A percentile compares a stretch with the other conserved stretches of the same genome.
These are phyloP conservation scores for Penicillium desertorum DNA, from an alignment of 495 filamentous ascomycete genomes.

Conservation along the genomic window DNA sequence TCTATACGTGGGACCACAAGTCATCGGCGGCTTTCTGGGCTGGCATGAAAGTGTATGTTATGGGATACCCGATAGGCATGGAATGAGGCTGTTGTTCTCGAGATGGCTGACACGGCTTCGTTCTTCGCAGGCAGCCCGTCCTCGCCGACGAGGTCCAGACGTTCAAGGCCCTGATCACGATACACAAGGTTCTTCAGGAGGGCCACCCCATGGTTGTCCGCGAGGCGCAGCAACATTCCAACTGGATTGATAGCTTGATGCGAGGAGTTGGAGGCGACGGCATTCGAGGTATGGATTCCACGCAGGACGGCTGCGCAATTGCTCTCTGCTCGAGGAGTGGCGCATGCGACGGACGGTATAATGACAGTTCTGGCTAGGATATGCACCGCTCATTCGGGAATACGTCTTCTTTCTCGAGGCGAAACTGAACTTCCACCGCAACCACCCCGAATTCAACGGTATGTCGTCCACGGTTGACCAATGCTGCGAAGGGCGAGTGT, in stretches of 20 bases:
- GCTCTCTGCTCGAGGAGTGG: not conserved
- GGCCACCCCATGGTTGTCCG: constrained; percentile 84
- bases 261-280: constrained; percentile 83
- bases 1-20: constrained; percentile 99
- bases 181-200: constrained; percentile 96
- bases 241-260: constrained; percentile 91
- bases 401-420: constrained; percentile 93
- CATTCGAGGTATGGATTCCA: constrained; percentile 59
- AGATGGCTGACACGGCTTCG: constrained; percentile 9
- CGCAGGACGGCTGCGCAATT: not conserved
- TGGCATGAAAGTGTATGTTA: constrained; percentile 91
- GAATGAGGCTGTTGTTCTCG: not conserved
- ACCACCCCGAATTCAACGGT: constrained; percentile 98
- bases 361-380: constrained; percentile 55
- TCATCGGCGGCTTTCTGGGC: constrained; percentile 95
- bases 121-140: constrained; percentile 73
- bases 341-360: constrained; percentile 7
- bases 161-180: constrained; percentile 87
- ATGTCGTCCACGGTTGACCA: constrained; percentile 24
- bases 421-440: constrained; percentile 89
- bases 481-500: not conserved
- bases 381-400: constrained; percentile 87
- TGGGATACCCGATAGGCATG: not conserved
- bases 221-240: constrained; percentile 83
- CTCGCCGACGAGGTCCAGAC: constrained; percentile 94